Evolutionary conservation across 1,284 basidiomycete genomes (phyloP).

Genomic region (Stygiomarasmius scandens): DNA sequence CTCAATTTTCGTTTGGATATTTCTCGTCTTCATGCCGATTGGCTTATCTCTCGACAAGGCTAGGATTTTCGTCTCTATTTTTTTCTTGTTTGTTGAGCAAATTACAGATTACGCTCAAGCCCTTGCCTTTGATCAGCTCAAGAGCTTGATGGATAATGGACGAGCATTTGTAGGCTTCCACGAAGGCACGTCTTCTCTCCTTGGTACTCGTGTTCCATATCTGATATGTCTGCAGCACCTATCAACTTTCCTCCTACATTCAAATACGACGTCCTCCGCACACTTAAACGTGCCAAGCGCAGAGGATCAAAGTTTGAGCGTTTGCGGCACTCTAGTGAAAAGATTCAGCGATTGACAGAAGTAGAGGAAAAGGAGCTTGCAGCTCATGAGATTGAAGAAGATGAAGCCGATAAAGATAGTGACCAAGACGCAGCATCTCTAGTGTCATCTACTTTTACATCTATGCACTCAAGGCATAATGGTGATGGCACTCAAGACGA

Average conservation of each 20-base stretch:
- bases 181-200: slow-evolving; percentile 46
- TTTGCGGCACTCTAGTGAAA: slow-evolving; percentile 35
- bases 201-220: neutral
- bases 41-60: slow-evolving; percentile 64
- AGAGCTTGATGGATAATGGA: slow-evolving; percentile 64
- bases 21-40: slow-evolving; percentile 75
- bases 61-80: neutral
- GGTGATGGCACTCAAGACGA: slow-evolving; percentile 45
- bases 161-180: slow-evolving; percentile 69
- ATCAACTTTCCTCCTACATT: slow-evolving; percentile 83
- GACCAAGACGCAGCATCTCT: slow-evolving; percentile 49
- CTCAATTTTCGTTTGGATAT: slow-evolving; percentile 79
- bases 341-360: slow-evolving; percentile 35
- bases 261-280: slow-evolving; percentile 77
- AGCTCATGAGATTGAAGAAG: neutral
- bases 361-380: slow-evolving; percentile 37
- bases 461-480: slow-evolving; percentile 45
- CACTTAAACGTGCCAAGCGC: slow-evolving; percentile 51
- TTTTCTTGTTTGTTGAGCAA: neutral
- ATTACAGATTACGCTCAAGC: slow-evolving; percentile 67
- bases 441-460: slow-evolving; percentile 56
- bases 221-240: slow-evolving; percentile 23
- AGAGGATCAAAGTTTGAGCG: slow-evolving; percentile 32
- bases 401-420: slow-evolving; percentile 35
- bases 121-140: slow-evolving; percentile 80